Base-by-base conservation (phyloP, 2,329 filamentous ascomycete genomes). In the Cladosporium sphaerospermum region DNA sequence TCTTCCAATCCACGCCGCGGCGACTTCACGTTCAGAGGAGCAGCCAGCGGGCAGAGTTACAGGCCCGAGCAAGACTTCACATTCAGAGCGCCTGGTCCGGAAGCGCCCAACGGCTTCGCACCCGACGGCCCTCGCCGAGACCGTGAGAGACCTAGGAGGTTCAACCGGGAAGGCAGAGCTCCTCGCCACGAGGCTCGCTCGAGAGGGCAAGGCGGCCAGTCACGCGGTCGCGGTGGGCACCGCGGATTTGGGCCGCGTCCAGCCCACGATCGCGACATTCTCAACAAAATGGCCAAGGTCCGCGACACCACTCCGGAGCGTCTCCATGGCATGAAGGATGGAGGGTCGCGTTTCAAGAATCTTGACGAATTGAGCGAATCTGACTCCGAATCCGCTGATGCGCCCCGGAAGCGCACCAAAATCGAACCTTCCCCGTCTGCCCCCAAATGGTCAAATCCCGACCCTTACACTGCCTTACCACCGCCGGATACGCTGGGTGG, bases 361-460 rank as follows among this genome's bases (percentile, higher is more conserved):
- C 53, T 73, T 40, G 69, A 68, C 14, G 71, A 70, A n/a, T 69
- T 69, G 33, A 68, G 68, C 46, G 68, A 69, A 45, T 63, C 60
- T 37, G 67, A 68, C 9, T 55, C 57, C 11, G 69, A 65, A 57
- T 66, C 69, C n/a, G 59, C 60, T 3, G 62, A 62, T 9, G 58
- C 54, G 9, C 59, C 64, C 11, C 59, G 60, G 23, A 69, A 69
- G 57, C 65, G 67, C 28, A 55, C 55, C 33, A 68, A 64, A 49
- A 14, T 49, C n/a, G 44, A 46, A 19, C 23, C 43, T 18, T 56
- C 57, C 10, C 41, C 54, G 9, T 56, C 53, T 34, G 65, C 55
- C 18, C 89, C 90, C 3, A 90, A 87, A 68, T 97, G 92, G 92
- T 96, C 90, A 4, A 97, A 97, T 62, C 91, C 92, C 3, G 92